Base-by-base conservation (phyloP, 2,329 filamentous ascomycete species). In the Xylaria sp. region DNA sequence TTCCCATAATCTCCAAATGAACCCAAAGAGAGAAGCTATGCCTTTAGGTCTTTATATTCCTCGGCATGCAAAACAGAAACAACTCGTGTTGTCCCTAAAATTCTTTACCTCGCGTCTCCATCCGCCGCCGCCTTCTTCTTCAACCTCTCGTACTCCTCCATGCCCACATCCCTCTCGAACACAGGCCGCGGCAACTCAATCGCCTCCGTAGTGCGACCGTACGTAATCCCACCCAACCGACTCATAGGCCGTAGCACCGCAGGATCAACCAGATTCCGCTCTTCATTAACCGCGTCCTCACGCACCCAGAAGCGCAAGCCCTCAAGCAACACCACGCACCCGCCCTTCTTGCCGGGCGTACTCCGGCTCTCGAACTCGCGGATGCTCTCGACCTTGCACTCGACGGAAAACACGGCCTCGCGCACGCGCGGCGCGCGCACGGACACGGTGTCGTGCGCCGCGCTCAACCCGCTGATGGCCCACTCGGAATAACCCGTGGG, bases 271-370 rank as follows among this genome's bases (percentile, higher is more conserved):
- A 93, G 75, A 73, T 89, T 93, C 76, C 85, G 87, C 9, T 94
- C 90, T 77, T 92, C 89, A 75, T 97, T 93, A 70, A 97, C 83
- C 2, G 94, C 94, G 81, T 98, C 95, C 78, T 97, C 93, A 63
- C 94, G 84, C 1, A 90, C 94, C 94, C 94, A 98, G 78, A 98
- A 97, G 34, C 91, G 86, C 41, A 92, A 90, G 0, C 94, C 95
- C 82, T 98, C 94, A 13, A 98, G 84, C 41, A 97, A 87, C 1
- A 88, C 91, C 71, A 97, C 77, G 3, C 91, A 90, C 0, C 91
- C 89, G 0, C 91, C 91, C 84, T 90, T 94, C 82, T 90, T 91
- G 2, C 92, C 94, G 0, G 91, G 91, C 1, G 82, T 89, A 0
- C 85, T 85, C 62, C 86, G 86, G 79, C 90, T 93, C 80, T 95